phyloP scores from a whole-genome alignment of 2,329 filamentous ascomycete genomes.

The Botrytis aclada region DNA sequence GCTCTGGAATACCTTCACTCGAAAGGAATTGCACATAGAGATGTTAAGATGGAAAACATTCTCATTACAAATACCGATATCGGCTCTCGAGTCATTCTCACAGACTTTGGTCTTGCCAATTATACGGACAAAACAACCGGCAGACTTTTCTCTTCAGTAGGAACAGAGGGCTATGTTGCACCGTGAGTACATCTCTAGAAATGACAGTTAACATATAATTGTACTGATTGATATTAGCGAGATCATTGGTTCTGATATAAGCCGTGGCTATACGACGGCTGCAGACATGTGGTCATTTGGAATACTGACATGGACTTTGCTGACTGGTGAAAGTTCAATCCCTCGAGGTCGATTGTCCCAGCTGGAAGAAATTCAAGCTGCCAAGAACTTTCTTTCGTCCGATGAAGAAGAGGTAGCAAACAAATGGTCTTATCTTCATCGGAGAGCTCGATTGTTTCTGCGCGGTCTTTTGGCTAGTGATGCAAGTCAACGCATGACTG shows the following conservation, averaged over 20 bases:
- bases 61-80: conserved; percentile 34
- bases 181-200: conserved; percentile 30
- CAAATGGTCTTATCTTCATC: conserved; percentile 24
- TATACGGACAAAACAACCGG: conserved; percentile 22
- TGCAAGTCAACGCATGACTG: conserved; percentile 38
- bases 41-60: conserved; percentile 38
- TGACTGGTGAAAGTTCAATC: conserved; percentile 30
- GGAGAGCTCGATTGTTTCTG: conserved; percentile 35
- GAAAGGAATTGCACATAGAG: conserved; percentile 34
- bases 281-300: conserved; percentile 38
- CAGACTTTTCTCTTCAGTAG: conserved; percentile 34
- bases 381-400: conserved; percentile 23
- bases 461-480: conserved; percentile 39
- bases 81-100: conserved; percentile 35
- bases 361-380: conserved; percentile 27
- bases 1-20: conserved; percentile 36
- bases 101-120: conserved; percentile 38
- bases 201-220: background rate
- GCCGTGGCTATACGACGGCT: conserved; percentile 33
- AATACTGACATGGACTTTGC: conserved; percentile 30
- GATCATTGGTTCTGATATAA: conserved; percentile 16
- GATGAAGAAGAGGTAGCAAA: conserved; percentile 17
- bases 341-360: conserved; percentile 25
- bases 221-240: conserved; percentile 24
- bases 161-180: conserved; percentile 36